Conservation (phyloP, 495 filamentous ascomycete species). For the Sphaerosporella brunnea region DNA sequence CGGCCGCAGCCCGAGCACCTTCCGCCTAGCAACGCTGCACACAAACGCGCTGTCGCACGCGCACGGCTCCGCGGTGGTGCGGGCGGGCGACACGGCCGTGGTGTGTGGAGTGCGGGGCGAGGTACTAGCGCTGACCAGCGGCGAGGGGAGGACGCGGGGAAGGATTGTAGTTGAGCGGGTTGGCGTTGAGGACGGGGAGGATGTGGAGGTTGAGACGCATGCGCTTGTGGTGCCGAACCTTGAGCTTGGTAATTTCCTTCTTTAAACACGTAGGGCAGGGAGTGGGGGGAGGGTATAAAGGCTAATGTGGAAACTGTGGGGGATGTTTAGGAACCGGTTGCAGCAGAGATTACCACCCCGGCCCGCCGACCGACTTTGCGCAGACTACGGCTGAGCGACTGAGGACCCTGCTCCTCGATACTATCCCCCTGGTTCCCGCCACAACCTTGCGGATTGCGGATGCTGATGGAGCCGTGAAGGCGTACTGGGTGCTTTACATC, state of each 20-base stretch:
- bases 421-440: conserved; percentile 38
- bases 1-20: conserved; percentile 50
- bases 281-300: no score
- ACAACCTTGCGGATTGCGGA: conserved; percentile 28
- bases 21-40: conserved; percentile 53
- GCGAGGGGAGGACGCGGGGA: conserved; percentile 21
- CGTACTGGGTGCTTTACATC: conserved; percentile 87
- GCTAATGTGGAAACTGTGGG: background rate
- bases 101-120: conserved; percentile 84
- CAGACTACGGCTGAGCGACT: conserved; percentile 69
- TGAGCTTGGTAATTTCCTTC: conserved; percentile 42
- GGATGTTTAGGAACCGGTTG: conserved; percentile 49
- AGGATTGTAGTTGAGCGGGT: conserved; percentile 24
- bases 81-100: conserved; percentile 73
- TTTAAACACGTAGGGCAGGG: no score
- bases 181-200: conserved; percentile 12
- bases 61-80: conserved; percentile 72
- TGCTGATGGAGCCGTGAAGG: conserved; percentile 38
- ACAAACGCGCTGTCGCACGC: conserved; percentile 68
- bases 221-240: conserved; percentile 81
- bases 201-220: conserved; percentile 30
- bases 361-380: conserved; percentile 60
- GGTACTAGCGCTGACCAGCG: conserved; percentile 38
- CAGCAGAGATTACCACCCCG: conserved; percentile 66
- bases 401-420: conserved; percentile 49